A percentile compares a stretch with the other conserved stretches of the same genome.
Conservation (phyloP, 305 asterid genomes). For the Fraxinus sp. region DNA sequence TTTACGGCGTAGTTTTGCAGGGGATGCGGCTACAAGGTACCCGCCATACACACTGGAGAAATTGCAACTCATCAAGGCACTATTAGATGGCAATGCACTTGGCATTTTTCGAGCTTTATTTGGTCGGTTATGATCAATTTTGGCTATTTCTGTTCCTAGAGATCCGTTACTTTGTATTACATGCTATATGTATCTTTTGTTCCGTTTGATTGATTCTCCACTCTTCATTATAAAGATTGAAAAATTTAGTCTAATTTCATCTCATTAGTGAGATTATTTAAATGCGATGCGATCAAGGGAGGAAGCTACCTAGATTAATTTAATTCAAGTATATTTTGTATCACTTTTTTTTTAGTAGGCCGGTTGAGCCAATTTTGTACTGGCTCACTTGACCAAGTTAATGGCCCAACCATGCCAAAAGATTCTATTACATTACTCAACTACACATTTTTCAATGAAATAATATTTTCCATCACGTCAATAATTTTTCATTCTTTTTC, state of each 20-base stretch:
- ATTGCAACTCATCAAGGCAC: slow-evolving; percentile 44
- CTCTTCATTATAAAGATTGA: background rate
- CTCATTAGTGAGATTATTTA: background rate
- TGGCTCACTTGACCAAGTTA: too few relatives aligned
- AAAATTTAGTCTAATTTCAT: background rate
- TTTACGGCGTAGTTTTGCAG: slow-evolving; percentile 46
- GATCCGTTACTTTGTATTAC: background rate
- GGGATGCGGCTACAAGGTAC: slow-evolving; percentile 56
- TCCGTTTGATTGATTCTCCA: background rate
- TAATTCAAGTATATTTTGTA: background rate
- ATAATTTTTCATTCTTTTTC: too few relatives aligned
- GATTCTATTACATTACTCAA: background rate
- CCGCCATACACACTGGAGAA: slow-evolving; percentile 68
- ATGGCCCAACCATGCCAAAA: background rate
- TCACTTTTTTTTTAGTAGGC: background rate
- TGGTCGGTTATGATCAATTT: slow-evolving; percentile 39
- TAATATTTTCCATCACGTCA: too few relatives aligned
- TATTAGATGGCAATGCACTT: slow-evolving; percentile 44
- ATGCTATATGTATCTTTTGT: background rate
- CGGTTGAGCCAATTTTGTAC: background rate
- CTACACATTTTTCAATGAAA: too few relatives aligned
- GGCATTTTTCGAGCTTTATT: slow-evolving; percentile 47
- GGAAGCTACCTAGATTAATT: background rate
- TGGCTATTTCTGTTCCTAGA: background rate
- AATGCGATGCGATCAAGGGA: background rate